These are phyloP conservation scores for Zoysia japonica DNA, from an alignment of 176 grass and related monocot genomes.

Conservation along the genomic window DNA sequence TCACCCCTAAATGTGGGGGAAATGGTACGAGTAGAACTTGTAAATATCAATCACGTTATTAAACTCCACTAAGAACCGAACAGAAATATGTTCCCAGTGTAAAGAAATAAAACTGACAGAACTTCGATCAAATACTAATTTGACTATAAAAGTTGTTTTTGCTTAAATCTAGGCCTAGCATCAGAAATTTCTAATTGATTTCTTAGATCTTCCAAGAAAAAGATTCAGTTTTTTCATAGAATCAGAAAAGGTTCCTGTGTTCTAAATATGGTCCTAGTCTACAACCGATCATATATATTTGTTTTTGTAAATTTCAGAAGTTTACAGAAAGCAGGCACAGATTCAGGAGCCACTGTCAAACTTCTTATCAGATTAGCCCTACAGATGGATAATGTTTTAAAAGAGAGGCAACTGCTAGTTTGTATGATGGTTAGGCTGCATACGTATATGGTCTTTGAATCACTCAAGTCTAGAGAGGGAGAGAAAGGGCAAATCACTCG, in stretches of 20 bases:
- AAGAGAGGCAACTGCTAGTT: slow-evolving; percentile 36
- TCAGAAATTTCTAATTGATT: background rate
- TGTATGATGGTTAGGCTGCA: slow-evolving; percentile 69
- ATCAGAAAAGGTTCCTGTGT: background rate
- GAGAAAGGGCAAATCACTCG: slow-evolving; percentile 42
- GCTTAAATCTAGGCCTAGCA: background rate
- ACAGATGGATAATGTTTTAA: slow-evolving; percentile 50
- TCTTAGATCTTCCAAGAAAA: background rate
- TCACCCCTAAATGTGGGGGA: background rate
- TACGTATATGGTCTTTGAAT: slow-evolving; percentile 73
- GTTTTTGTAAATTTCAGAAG: background rate
- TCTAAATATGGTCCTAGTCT: background rate
- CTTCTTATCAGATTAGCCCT: slow-evolving; percentile 35
- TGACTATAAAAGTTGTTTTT: background rate
- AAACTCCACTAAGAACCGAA: background rate
- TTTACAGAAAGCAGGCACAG: background rate
- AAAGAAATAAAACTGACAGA: background rate
- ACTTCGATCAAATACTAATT: slow-evolving; percentile 17
- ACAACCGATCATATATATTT: background rate
- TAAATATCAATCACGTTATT: background rate
- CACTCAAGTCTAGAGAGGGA: slow-evolving; percentile 41
- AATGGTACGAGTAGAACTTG: background rate
- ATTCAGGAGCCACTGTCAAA: slow-evolving; percentile 32
- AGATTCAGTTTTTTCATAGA: background rate
- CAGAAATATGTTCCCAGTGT: background rate